These are phyloP conservation scores for Saccharomycopsis malanga DNA, from an alignment of 805 yeast species.

Conservation along the genomic window DNA sequence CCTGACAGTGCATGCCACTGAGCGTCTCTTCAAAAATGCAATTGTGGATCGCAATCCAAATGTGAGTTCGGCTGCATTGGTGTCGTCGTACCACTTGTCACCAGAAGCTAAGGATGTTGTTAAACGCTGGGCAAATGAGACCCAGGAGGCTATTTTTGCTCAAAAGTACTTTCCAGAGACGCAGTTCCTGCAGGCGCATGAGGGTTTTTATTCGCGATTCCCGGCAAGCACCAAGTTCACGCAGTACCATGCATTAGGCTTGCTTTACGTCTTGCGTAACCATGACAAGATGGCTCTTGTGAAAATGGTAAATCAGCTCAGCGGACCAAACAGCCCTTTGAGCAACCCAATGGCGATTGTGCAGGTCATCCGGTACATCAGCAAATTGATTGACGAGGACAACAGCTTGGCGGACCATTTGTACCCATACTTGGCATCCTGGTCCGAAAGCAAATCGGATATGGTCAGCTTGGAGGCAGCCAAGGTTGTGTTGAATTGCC, in stretches of 20 bases:
- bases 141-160: slow-evolving; percentile 79
- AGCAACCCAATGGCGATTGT: slow-evolving; percentile 79
- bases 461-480: slow-evolving; percentile 91
- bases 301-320: slow-evolving; percentile 78
- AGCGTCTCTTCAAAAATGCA: slow-evolving; percentile 85
- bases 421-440: slow-evolving; percentile 57
- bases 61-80: slow-evolving; percentile 89
- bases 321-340: slow-evolving; percentile 49
- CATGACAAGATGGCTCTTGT: slow-evolving; percentile 92
- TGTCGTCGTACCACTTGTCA: slow-evolving; percentile 81
- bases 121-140: slow-evolving; percentile 88
- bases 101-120: slow-evolving; percentile 90
- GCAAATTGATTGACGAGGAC: slow-evolving; percentile 67
- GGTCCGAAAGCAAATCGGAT: slow-evolving; percentile 76
- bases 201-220: slow-evolving; percentile 28
- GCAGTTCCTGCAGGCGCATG: slow-evolving; percentile 23
- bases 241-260: slow-evolving; percentile 93
- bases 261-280: slow-evolving; percentile 77
- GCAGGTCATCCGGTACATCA: slow-evolving; percentile 77
- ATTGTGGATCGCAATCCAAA: slow-evolving; percentile 86
- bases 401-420: slow-evolving; percentile 46
- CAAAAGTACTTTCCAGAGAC: slow-evolving; percentile 36
- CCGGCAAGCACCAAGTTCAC: slow-evolving; percentile 74
- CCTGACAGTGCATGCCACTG: slow-evolving; percentile 86
- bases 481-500: slow-evolving; percentile 55